A percentile compares a stretch with the other conserved stretches of the same genome.
Conservation (phyloP, 2,329 filamentous ascomycete species). For the Nothophoma quercina region DNA sequence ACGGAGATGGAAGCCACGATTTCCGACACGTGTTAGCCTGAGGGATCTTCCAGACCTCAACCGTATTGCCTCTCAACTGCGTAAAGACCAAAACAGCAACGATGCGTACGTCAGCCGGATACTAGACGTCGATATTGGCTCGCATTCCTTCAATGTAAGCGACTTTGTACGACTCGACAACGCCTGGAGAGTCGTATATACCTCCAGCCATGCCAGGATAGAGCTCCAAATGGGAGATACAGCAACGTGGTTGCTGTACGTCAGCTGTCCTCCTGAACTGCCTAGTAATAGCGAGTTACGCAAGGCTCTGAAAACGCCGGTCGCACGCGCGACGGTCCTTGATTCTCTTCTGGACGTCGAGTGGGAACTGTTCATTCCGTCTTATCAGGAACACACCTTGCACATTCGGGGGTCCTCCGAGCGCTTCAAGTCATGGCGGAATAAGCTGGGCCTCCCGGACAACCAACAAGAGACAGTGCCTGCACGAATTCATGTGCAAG, state of each 20-base stretch:
- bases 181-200: conserved; percentile 55
- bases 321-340: conserved; percentile 28
- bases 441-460: conserved; percentile 46
- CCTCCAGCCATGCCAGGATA: conserved; percentile 49
- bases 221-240: conserved; percentile 50
- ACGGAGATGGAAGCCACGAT: conserved; percentile 43
- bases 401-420: conserved; percentile 28
- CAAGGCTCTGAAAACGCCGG: conserved; percentile 46
- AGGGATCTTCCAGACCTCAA: conserved; percentile 24
- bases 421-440: conserved; percentile 47
- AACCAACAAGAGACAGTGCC: conserved; percentile 55
- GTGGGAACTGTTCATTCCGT: conserved; percentile 38
- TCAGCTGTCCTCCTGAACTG: conserved; percentile 50
- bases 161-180: conserved; percentile 36
- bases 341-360: conserved; percentile 21
- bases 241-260: conserved; percentile 57
- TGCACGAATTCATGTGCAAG: conserved; percentile 51
- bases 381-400: conserved; percentile 14
- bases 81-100: background rate
- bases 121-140: conserved; percentile 14
- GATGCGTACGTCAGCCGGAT: conserved; percentile 17
- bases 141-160: conserved; percentile 23
- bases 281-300: conserved; percentile 52
- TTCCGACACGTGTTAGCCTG: conserved; percentile 35
- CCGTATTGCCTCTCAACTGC: background rate